phyloP scores from a whole-genome alignment of 192 early-diverging fungal species.

The Coemansia sp. region DNA sequence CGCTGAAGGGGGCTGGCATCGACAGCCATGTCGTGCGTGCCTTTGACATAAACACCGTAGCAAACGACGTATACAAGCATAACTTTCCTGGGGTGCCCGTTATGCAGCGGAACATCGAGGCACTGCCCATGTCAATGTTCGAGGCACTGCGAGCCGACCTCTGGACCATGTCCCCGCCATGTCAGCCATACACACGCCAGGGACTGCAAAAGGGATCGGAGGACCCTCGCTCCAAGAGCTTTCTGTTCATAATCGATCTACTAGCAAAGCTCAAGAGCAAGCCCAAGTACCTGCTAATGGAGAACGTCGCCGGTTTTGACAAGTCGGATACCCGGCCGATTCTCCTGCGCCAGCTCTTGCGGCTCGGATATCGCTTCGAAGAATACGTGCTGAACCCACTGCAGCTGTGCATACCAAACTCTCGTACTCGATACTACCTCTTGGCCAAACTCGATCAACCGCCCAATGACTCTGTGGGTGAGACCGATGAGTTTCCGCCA shows the following conservation, averaged over 20 bases:
- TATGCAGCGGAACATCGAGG: conserved; percentile 62
- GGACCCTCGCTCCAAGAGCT: conserved; percentile 70
- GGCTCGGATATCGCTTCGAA: conserved; percentile 62
- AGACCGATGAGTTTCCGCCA: conserved; percentile 31
- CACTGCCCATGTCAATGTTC: conserved; percentile 58
- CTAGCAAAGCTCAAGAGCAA: conserved; percentile 55
- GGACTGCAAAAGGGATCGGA: conserved; percentile 69
- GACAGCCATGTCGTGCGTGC: conserved; percentile 69
- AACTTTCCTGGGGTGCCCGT: conserved; percentile 57
- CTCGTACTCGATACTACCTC: conserved; percentile 74
- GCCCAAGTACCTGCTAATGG: conserved; percentile 68
- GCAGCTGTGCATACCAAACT: conserved; percentile 76
- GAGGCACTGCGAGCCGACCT: conserved; percentile 65
- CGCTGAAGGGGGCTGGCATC: conserved; percentile 59
- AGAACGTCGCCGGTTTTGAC: conserved; percentile 84
- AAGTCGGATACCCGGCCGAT: conserved; percentile 60
- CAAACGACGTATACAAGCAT: conserved; percentile 74
- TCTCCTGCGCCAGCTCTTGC: conserved; percentile 56
- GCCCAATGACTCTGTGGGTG: conserved; percentile 16
- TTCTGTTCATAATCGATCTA: conserved; percentile 69
- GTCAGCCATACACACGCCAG: conserved; percentile 77
- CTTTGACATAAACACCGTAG: conserved; percentile 93
- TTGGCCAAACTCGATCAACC: conserved; percentile 39
- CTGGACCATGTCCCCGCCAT: conserved; percentile 81
- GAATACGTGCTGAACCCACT: conserved; percentile 75